Percentiles rank a stretch among this genome's conserved stretches.
phyloP scores from a whole-genome alignment of 768 basidiomycete species.

The Sporobolomyces pararoseus region DNA sequence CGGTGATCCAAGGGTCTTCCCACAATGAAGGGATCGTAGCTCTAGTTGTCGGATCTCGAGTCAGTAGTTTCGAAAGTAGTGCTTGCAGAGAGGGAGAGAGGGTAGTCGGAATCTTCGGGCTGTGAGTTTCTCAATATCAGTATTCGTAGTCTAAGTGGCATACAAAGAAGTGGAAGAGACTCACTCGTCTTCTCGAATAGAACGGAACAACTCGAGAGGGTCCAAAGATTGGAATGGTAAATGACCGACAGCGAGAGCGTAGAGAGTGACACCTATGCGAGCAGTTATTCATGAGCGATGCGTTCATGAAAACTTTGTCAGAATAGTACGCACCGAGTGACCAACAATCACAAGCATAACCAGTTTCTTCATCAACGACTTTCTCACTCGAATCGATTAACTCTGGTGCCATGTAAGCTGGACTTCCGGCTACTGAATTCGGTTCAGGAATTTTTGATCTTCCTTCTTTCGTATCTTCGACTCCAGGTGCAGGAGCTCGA shows the following conservation, averaged over 20 bases:
- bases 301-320: too few relatives aligned
- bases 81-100: constrained; percentile 2
- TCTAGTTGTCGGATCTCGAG: constrained; percentile 11
- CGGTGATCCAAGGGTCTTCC: constrained; percentile 33
- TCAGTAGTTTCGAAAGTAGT: constrained; percentile 19
- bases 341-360: constrained; percentile 44
- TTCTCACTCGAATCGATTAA: constrained; percentile 57
- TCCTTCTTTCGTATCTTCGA: constrained; percentile 50
- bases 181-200: constrained; percentile 38
- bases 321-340: constrained; percentile 37
- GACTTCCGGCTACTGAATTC: constrained; percentile 76
- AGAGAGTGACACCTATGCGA: constrained; percentile 35
- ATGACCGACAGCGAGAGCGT: constrained; percentile 41
- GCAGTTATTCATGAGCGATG: too few relatives aligned
- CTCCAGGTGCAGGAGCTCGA: constrained; percentile 49
- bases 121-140: background rate
- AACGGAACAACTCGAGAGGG: constrained; percentile 39
- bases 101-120: background rate
- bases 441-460: constrained; percentile 1
- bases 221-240: constrained; percentile 37
- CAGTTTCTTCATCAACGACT: constrained; percentile 9
- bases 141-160: too few relatives aligned
- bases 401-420: constrained; percentile 93
- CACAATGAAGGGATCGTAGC: constrained; percentile 26
- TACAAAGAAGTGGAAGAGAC: background rate